These are phyloP conservation scores for Ettlia oleoabundans DNA, from an alignment of 139 green algal species.

Conservation along the genomic window DNA sequence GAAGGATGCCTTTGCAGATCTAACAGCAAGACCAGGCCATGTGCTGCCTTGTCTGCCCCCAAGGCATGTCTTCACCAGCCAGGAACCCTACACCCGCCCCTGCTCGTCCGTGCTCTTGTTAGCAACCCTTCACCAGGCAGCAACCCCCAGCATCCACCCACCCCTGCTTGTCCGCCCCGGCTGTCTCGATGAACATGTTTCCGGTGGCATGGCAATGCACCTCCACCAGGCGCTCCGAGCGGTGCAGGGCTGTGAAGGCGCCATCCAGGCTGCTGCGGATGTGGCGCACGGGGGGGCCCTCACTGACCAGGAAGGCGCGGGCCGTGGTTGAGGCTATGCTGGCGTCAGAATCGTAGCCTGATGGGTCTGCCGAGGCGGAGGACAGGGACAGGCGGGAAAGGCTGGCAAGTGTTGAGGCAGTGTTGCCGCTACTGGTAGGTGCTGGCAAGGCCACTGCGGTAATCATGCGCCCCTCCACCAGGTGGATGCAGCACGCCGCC, in stretches of 20 bases:
- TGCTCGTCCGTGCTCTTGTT: no score
- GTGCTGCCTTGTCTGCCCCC: not conserved
- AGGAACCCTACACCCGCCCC: not conserved
- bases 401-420: no score
- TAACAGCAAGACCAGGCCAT: not conserved
- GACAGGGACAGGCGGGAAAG: not conserved
- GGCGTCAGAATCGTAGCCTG: slow-evolving; percentile 11
- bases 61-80: not conserved
- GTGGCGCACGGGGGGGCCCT: slow-evolving; percentile 31
- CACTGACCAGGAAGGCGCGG: slow-evolving; percentile 32
- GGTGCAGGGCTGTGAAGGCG: slow-evolving; percentile 33
- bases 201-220: slow-evolving; percentile 31
- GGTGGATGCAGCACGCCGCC: slow-evolving; percentile 32
- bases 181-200: slow-evolving; percentile 40
- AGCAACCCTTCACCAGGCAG: no score
- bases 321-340: not conserved
- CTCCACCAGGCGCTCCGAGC: slow-evolving; percentile 33
- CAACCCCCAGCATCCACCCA: not conserved
- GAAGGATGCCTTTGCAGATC: not conserved
- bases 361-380: not conserved
- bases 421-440: no score
- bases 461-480: slow-evolving; percentile 41
- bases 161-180: slow-evolving; percentile 19
- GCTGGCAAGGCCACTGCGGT: slow-evolving; percentile 7
- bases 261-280: slow-evolving; percentile 32